These are phyloP conservation scores for Botrytis hyacinthi DNA, from an alignment of 2,329 filamentous ascomycete genomes.

Conservation along the genomic window DNA sequence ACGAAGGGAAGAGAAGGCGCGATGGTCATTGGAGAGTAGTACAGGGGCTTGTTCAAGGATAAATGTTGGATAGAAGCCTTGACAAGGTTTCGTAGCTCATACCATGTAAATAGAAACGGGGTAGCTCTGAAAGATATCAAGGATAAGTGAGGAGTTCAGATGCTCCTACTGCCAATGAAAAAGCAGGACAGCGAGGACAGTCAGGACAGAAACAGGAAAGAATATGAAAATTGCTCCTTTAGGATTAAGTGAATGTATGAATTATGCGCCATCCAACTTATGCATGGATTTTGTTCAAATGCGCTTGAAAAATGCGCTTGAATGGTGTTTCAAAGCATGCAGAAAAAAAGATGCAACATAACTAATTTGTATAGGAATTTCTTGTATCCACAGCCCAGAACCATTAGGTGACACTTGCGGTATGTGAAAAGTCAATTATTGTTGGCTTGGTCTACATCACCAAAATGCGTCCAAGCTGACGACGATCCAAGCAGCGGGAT, in stretches of 20 bases:
- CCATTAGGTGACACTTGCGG: background rate
- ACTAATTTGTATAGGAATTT: conserved; percentile 1
- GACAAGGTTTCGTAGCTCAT: conserved; percentile 9
- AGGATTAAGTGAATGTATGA: conserved; percentile 8
- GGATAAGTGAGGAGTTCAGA: conserved; percentile 3
- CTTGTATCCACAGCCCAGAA: background rate
- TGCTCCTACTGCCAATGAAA: conserved; percentile 1
- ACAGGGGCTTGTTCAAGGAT: conserved; percentile 7
- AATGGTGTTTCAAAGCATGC: conserved; percentile 18
- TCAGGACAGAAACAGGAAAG: background rate
- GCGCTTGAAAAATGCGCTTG: background rate
- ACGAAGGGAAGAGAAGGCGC: conserved; percentile 11
- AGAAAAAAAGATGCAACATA: conserved; percentile 17
- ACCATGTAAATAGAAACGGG: conserved; percentile 11
- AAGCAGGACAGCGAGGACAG: background rate
- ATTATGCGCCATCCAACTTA: conserved; percentile 2
- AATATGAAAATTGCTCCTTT: background rate
- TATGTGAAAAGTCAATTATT: background rate
- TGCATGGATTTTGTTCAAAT: conserved; percentile 9
- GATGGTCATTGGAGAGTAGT: conserved; percentile 5
- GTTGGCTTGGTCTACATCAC: conserved; percentile 8
- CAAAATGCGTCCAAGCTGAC: conserved; percentile 7
- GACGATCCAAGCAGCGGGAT: conserved; percentile 1
- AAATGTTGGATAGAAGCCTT: conserved; percentile 9
- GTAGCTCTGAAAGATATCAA: conserved; percentile 2